Evolutionary conservation across 1,284 basidiomycete genomes (phyloP).

Genomic region (Melampsora americana): DNA sequence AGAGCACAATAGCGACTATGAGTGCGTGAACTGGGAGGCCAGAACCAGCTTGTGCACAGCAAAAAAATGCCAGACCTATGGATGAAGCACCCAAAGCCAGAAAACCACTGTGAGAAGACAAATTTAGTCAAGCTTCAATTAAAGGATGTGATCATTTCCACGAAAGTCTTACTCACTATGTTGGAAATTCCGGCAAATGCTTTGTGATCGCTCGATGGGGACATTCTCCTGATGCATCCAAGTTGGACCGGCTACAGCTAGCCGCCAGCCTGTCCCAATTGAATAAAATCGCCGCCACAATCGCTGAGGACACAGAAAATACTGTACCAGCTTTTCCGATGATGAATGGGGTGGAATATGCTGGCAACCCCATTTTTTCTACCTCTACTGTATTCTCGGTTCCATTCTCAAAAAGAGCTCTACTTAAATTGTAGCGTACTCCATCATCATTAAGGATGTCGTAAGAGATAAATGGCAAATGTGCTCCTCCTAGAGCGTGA

Average conservation of each 20-base stretch:
- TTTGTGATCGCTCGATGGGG: background rate
- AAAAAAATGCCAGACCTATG: slow-evolving; percentile 19
- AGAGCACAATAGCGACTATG: slow-evolving; percentile 4
- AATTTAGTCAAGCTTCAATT: no score
- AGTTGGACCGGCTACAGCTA: background rate
- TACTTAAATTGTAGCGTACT: slow-evolving; percentile 24
- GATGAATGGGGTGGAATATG: slow-evolving; percentile 10
- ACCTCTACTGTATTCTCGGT: slow-evolving; percentile 19
- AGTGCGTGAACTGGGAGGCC: slow-evolving; percentile 13
- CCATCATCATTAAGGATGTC: slow-evolving; percentile 25
- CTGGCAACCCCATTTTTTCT: slow-evolving; percentile 28
- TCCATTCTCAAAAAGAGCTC: slow-evolving; percentile 16
- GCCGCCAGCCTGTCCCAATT: slow-evolving; percentile 9
- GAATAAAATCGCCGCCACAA: slow-evolving; percentile 17
- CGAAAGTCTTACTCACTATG: background rate
- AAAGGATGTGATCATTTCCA: background rate
- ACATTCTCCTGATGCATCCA: background rate
- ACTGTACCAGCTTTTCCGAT: slow-evolving; percentile 15
- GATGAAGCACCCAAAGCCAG: background rate
- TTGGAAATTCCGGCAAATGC: background rate
- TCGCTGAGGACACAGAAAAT: slow-evolving; percentile 34
- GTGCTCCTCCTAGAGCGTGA: background rate
- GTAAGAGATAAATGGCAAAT: slow-evolving; percentile 38
- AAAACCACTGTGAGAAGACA: slow-evolving; percentile 18
- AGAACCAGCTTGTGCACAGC: slow-evolving; percentile 11